Base-by-base conservation (phyloP, 768 basidiomycete species). In the Leccinum longicurvipes region DNA sequence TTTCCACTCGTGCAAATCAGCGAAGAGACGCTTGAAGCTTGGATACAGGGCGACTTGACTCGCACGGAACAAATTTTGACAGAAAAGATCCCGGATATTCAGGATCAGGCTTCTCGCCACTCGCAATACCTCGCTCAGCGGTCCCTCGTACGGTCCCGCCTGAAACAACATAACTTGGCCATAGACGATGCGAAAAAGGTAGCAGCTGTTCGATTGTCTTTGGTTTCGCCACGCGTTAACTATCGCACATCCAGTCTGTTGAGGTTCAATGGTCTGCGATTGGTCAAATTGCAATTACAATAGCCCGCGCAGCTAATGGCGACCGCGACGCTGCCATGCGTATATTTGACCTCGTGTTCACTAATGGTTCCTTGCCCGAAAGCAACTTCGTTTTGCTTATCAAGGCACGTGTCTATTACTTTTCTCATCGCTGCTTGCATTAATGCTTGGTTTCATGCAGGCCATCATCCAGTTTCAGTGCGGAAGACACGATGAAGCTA, bases 261-360 rank as follows among this genome's bases (percentile, higher is more conserved):
- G 3, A 57, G n/a, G 9, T 39, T 17, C 55, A 44, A 8, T 29
- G 9, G 14, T 64, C 62, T 1, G 27, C 29, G 4, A 54, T 63
- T 8, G 58, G 51, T 25, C 25, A 63, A 27, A 36, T 63, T 10
- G 61, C 62, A 12, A 6, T n/a, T 1, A 41, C 55, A 12, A 32
- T 63, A 3, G 52, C 55, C 0, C 28, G 2, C 0, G 9, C 7
- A n/a, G n/a, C 49, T 4, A 34, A 44, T 23, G 62, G 50, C 6
- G 50, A 60, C 2, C 12, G 36, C 4, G 58, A 60, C 3, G 44
- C 19, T 6, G 62, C 29, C 14, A 45, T 51, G 21, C 24, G 45
- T 21, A 3, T n/a, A 14, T 56, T 63, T 23, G 58, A 63, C 34
- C 58, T 60, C n/a, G 49, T 48, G 2, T 63, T 63, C 44, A 17